Conservation (phyloP, 2,329 filamentous ascomycete genomes). For the Xylaria sp. region DNA sequence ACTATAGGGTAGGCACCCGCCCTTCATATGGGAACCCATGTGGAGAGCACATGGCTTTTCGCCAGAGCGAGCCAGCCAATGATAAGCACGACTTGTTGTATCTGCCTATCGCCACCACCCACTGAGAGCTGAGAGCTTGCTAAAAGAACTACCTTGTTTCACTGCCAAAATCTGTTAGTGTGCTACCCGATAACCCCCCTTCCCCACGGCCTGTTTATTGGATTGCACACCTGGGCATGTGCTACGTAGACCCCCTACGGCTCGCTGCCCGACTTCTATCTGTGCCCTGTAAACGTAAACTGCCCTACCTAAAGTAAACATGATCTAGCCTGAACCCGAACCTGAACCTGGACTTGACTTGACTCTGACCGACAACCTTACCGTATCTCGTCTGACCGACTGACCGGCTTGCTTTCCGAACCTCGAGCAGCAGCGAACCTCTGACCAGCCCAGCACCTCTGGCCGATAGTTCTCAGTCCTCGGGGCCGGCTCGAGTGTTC, state of each 20-base stretch:
- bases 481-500: slow-evolving; percentile 2
- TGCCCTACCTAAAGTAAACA: background rate
- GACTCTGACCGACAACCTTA: background rate
- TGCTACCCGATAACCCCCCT: background rate
- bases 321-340: background rate
- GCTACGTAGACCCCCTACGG: background rate
- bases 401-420: background rate
- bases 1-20: background rate
- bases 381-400: background rate
- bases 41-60: background rate
- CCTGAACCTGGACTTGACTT: background rate
- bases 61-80: background rate
- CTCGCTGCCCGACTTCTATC: background rate
- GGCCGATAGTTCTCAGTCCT: background rate
- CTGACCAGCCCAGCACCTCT: background rate
- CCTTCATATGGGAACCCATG: background rate
- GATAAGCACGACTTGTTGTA: background rate
- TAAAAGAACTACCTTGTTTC: no score
- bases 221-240: background rate
- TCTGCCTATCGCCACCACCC: no score
- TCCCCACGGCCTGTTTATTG: background rate
- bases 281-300: background rate
- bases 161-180: background rate
- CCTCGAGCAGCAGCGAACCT: background rate
- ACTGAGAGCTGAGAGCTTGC: no score